Percentiles rank a stretch among this genome's conserved stretches.
Evolutionary conservation across 495 filamentous ascomycete species (phyloP).

Genomic region (Penicillium salamii): DNA sequence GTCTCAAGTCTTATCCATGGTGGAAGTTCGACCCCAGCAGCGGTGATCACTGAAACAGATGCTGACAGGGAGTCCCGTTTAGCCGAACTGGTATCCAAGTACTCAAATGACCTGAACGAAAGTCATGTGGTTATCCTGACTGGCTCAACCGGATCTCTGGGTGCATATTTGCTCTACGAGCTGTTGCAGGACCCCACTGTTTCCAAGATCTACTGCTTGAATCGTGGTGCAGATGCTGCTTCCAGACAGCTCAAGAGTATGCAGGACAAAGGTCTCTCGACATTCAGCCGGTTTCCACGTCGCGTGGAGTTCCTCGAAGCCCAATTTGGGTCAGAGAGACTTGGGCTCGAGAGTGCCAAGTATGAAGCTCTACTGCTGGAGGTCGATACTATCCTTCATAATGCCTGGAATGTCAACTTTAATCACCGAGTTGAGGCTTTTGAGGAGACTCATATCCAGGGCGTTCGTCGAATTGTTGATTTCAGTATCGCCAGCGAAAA

Average conservation of each 20-base stretch:
- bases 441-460: constrained; percentile 48
- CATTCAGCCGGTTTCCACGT: constrained; percentile 5
- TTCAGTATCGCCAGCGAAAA: constrained; percentile 39
- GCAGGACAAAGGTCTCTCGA: constrained; percentile 8
- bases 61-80: background rate
- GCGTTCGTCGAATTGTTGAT: constrained; percentile 48
- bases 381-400: constrained; percentile 52
- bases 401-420: constrained; percentile 63
- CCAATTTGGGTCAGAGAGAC: constrained; percentile 4
- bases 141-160: constrained; percentile 55
- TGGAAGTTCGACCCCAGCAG: background rate
- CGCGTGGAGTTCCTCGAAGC: constrained; percentile 35
- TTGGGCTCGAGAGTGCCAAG: constrained; percentile 11
- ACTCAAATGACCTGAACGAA: constrained; percentile 29
- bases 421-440: constrained; percentile 52
- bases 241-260: constrained; percentile 16
- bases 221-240: constrained; percentile 33
- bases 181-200: constrained; percentile 38
- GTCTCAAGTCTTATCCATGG: background rate
- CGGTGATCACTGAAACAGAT: background rate
- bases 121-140: constrained; percentile 49
- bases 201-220: constrained; percentile 52
- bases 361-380: constrained; percentile 6
- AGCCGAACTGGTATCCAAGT: background rate
- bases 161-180: constrained; percentile 50